Evolutionary conservation across 371 early-diverging fungal genomes (phyloP), one percentile per base, ranked within the genome.

Genomic region (Apophysomyces sp.): DNA sequence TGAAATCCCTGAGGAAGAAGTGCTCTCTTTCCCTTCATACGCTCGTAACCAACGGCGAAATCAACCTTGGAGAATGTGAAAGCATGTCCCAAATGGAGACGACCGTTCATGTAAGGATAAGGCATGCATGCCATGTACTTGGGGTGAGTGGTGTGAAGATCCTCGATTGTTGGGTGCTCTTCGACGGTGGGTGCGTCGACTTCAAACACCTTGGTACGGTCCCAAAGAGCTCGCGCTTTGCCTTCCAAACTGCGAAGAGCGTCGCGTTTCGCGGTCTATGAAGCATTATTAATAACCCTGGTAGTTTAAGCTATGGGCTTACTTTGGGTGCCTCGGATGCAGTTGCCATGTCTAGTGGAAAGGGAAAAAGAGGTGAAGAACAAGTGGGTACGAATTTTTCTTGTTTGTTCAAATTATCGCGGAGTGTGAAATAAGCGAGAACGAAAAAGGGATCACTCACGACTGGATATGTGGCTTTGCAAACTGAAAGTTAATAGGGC

Each of bases 21-120:
- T 51, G 92, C 94, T 55, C 92, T 88, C 80, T 95, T 98, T 52
- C 99, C 99, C 79, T 94, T 84, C 73, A 99, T 76, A 65, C 96
- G 89, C 66, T 97, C 92, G 77, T 93, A 99, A 44, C 98, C 95
- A 11, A 88, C 83, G 18, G 94, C 90, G 75, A 99, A 99, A 69
- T 99, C 99, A 57, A 92, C 88, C 80, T 99, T 99, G 55, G 97
- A 94, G 58, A 99, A 73, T 2, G 98, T 92, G 78, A 99, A 99
- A 49, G 97, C 89, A 80, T 99, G 99, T 26, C 99, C 99, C 66
- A 99, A 80, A 76, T 99, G 99, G 40, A 99, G 84, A 68, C 92
- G 89, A 51, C 99, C 99, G 77, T 99, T 99, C 99, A 99, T 95
- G 83, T 99, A 99, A 49, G 99, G 99, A 75, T 91, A 99, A 16